phyloP scores from a whole-genome alignment of 1,284 basidiomycete genomes.

The Trametes pubescens region DNA sequence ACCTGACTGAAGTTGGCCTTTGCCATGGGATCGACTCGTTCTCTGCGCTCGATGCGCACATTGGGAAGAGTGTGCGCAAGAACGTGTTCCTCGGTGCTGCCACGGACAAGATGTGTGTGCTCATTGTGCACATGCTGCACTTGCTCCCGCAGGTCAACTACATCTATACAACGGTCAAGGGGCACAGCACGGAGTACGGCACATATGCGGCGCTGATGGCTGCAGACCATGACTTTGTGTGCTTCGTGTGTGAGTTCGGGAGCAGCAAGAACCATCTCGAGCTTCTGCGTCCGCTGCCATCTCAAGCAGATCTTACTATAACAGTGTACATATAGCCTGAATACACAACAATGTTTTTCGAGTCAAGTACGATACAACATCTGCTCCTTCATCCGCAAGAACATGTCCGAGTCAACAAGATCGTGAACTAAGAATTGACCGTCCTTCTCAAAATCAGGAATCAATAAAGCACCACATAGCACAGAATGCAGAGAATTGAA shows the following conservation, averaged over 20 bases:
- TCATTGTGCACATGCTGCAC: slow-evolving; percentile 87
- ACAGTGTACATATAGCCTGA: no score
- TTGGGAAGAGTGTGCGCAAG: slow-evolving; percentile 87
- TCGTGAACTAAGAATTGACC: slow-evolving; percentile 40
- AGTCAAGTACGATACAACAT: not conserved
- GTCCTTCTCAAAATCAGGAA: slow-evolving; percentile 25
- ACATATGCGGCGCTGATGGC: slow-evolving; percentile 75
- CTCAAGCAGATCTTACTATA: no score
- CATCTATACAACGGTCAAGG: slow-evolving; percentile 75
- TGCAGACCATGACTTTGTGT: slow-evolving; percentile 73
- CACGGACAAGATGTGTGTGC: slow-evolving; percentile 78
- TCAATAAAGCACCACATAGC: slow-evolving; percentile 37
- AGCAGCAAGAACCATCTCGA: slow-evolving; percentile 57
- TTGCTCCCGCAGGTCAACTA: slow-evolving; percentile 83
- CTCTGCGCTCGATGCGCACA: slow-evolving; percentile 85
- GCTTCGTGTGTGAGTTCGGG: slow-evolving; percentile 74
- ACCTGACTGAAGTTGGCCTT: slow-evolving; percentile 91
- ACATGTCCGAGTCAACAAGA: slow-evolving; percentile 41
- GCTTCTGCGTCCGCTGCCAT: no score
- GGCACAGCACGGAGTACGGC: slow-evolving; percentile 79
- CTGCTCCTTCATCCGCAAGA: slow-evolving; percentile 29
- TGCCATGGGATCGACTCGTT: slow-evolving; percentile 87
- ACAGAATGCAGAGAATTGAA: slow-evolving; percentile 40
- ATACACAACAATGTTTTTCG: no score
- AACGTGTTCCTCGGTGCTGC: slow-evolving; percentile 76